These are phyloP conservation scores for Thermochaetoides thermophila DNA, from an alignment of 495 filamentous ascomycete genomes.

Conservation along the genomic window DNA sequence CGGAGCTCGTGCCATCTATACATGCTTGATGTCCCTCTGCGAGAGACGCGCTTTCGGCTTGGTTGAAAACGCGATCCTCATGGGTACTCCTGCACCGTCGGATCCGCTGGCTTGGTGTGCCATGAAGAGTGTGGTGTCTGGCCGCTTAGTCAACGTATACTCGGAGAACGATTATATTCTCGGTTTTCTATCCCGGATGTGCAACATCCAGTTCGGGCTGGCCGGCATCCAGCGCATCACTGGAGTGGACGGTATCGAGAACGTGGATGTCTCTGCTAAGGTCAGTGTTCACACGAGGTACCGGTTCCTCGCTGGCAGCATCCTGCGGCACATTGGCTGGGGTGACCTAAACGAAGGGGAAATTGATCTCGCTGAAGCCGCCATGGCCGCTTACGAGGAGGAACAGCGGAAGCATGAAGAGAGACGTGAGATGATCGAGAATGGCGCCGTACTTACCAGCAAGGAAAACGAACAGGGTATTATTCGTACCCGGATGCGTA, in stretches of 20 bases:
- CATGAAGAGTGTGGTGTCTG: slow-evolving; percentile 40
- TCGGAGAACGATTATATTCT: slow-evolving; percentile 46
- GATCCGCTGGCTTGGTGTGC: slow-evolving; percentile 36
- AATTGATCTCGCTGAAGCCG: slow-evolving; percentile 26
- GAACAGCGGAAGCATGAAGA: slow-evolving; percentile 14
- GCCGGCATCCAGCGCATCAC: slow-evolving; percentile 41
- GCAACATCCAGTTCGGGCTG: slow-evolving; percentile 39
- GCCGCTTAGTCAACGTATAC: slow-evolving; percentile 44
- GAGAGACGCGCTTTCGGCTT: slow-evolving; percentile 71
- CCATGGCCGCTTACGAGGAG: slow-evolving; percentile 14
- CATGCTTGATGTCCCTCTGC: slow-evolving; percentile 61
- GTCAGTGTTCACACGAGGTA: slow-evolving; percentile 41
- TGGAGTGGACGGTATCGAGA: slow-evolving; percentile 41
- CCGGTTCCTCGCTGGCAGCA: slow-evolving; percentile 36
- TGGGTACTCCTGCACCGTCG: slow-evolving; percentile 65
- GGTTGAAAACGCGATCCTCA: slow-evolving; percentile 69
- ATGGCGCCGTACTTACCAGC: slow-evolving; percentile 3
- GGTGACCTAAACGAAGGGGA: slow-evolving; percentile 36
- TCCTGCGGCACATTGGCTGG: slow-evolving; percentile 40
- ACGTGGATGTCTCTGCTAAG: slow-evolving; percentile 39
- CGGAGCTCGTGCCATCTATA: slow-evolving; percentile 79
- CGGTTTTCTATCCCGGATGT: slow-evolving; percentile 41
- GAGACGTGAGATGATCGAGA: slow-evolving; percentile 10
- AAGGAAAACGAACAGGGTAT: slow-evolving; percentile 12
- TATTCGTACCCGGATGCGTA: slow-evolving; percentile 16